Evolutionary conservation across 495 filamentous ascomycete species (phyloP), one percentile per base, ranked within the genome.

Genomic region (Aspergillus baeticus): DNA sequence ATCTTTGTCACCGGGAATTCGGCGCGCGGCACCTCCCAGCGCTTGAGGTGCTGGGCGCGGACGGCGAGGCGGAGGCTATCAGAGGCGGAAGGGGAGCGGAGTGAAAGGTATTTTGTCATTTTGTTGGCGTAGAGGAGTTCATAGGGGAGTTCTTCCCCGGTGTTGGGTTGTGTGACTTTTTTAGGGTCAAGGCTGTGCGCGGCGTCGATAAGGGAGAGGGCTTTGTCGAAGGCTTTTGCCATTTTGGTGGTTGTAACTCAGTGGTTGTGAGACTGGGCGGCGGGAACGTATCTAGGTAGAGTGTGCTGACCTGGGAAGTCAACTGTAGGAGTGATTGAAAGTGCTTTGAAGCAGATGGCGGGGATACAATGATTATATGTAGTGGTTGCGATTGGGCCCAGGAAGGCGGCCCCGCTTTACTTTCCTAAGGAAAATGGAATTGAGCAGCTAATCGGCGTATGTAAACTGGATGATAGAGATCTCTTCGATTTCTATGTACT

Each of bases 91-190:
- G 87, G 81, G 29, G 69, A 55, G 52, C 81, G 77, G 3, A 71
- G 66, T 10, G 74, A 61, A 15, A 94, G 84, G 75, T 87, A 91
- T 34, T 66, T 65, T 45, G 85, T 89, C 88, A 91, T 91, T 72
- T 89, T 80, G 52, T 82, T 75, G 44, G 90, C 88, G 65, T 93
- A 92, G 75, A 88, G 81, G 2, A 92, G 83, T 72, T 94, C 90
- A 68, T 87, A 90, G 26, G 90, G 87, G 49, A 66, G 67, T 48
- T 56, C 50, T 41, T 61, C 57, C 37, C 47, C 29, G 51, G 58
- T 38, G 39, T 49, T 34, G 38, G 53, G 41, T 21, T 41, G 14
- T 41, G 61, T 66, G 42, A 63, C 74, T 37, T 59, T 69, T 62
- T 72, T 81, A 1, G 90, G 89, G 69, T 94, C 90, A 55, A 78